Base-by-base conservation (phyloP, 306 rosid genomes). In the Sicyos baderoa region DNA sequence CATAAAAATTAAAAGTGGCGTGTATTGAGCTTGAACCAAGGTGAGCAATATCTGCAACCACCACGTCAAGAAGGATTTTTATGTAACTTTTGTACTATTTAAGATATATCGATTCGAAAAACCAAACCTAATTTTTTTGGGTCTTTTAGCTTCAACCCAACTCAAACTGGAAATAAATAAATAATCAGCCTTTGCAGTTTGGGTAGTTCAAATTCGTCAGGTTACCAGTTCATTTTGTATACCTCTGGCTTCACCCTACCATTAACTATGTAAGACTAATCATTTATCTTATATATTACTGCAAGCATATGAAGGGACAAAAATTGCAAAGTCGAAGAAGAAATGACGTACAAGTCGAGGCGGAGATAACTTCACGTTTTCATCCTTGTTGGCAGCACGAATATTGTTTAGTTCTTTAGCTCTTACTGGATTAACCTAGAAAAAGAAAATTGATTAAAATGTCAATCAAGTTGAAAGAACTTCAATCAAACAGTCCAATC, bases 401-500 rank as follows among this genome's bases (percentile, higher is more conserved):
- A 90, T 13, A 70, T 93, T 93, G 68, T 86, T 78, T 68, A 93
- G 94, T 72, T 85, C 85, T 79, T 90, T 93, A 50, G 82, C 23
- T 77, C 87, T 89, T 47, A 79, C 94, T 29, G 97, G 99, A 82
- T 90, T 93, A 69, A 93, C 70, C 99, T 90, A 89, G 75, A 79
- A 29, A 57, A 78, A 76, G 66, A 55, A 58, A 77, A 55, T 68
- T 5, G 51, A 17, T 74, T 61, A 65, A 77, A 64, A 75, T 40
- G 48, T 59, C 50, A 77, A 75, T 75, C 50, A 54, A 72, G 66
- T 60, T 62, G 63, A 57, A 16, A 61, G 8, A 19, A 77, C 18
- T 47, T 63, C 6, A 71, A 9, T 14, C 32, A 68, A 73, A 53
- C 74, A 69, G 71, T 61, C 78, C 61, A 53, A 48, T 48, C 19